A percentile compares a stretch with the other conserved stretches of the same genome.
These are phyloP conservation scores for Aspergillus sp. DNA, from an alignment of 2,329 filamentous ascomycete genomes.

Conservation along the genomic window DNA sequence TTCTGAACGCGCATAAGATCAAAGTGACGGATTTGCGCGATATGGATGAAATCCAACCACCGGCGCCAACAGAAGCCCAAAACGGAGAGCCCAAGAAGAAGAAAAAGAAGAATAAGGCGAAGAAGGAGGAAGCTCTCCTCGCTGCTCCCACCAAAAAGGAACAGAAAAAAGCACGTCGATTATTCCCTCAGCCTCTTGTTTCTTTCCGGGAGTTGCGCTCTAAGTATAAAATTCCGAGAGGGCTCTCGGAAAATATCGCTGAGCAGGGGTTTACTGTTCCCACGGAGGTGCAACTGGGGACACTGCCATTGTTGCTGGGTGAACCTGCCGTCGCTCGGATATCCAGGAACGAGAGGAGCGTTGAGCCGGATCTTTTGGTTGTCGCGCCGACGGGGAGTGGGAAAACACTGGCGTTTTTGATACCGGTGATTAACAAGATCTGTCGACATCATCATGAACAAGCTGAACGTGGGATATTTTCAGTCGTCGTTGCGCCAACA, in stretches of 20 bases:
- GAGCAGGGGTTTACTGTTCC: conserved; percentile 80
- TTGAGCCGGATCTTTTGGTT: conserved; percentile 66
- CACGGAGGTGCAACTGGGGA: conserved; percentile 87
- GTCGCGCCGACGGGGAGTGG: conserved; percentile 93
- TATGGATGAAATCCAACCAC: conserved; percentile 27
- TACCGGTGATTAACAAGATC: conserved; percentile 74
- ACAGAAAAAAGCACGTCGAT: conserved; percentile 44
- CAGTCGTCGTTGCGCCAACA: conserved; percentile 69
- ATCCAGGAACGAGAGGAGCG: conserved; percentile 18
- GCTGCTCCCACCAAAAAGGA: conserved; percentile 39
- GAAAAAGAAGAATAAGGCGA: conserved; percentile 53
- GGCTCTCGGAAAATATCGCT: conserved; percentile 68
- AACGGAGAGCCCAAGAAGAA: conserved; percentile 32
- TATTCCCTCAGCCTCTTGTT: conserved; percentile 72
- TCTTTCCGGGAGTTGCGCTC: conserved; percentile 65
- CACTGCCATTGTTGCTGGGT: conserved; percentile 66
- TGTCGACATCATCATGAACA: conserved; percentile 46
- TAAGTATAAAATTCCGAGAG: conserved; percentile 63
- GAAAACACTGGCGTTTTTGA: conserved; percentile 88
- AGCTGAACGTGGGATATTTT: conserved; percentile 52
- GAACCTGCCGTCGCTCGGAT: conserved; percentile 36
- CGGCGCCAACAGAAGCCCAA: conserved; percentile 7
- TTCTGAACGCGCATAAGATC: conserved; percentile 71
- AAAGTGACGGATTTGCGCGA: conserved; percentile 71
- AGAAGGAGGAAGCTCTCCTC: conserved; percentile 34